These are phyloP conservation scores for Taphrina deformans DNA, from an alignment of 1,139 yeast genomes.

Conservation along the genomic window DNA sequence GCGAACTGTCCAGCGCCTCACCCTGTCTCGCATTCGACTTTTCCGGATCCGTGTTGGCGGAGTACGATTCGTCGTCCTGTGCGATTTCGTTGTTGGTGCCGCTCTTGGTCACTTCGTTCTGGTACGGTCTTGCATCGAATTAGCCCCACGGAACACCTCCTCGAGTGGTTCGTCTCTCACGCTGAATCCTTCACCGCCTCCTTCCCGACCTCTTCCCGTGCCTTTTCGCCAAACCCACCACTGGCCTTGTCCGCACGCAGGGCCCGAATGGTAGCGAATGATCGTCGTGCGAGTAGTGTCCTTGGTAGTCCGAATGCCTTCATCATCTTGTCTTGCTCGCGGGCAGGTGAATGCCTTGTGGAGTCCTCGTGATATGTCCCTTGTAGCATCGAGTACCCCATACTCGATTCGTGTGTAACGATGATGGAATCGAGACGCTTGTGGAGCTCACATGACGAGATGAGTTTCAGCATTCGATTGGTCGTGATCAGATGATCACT, in stretches of 20 bases:
- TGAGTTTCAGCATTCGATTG: background rate
- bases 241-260: conserved; percentile 13
- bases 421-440: conserved; percentile 5
- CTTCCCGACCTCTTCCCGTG: conserved; percentile 17
- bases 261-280: background rate
- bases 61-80: conserved; percentile 24
- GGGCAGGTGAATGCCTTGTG: too few species aligned
- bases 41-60: conserved; percentile 24
- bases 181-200: conserved; percentile 15
- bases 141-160: too few species aligned
- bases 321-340: background rate
- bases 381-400: background rate
- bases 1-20: conserved; percentile 29
- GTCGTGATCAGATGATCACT: too few species aligned
- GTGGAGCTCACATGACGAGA: conserved; percentile 4
- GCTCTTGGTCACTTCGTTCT: conserved; percentile 21
- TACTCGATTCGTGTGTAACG: conserved; percentile 1
- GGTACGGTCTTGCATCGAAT: conserved; percentile 7
- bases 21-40: conserved; percentile 10
- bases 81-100: conserved; percentile 25
- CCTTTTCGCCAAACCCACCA: conserved; percentile 28
- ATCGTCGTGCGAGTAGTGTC: background rate
- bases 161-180: background rate
- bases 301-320: conserved; percentile 2
- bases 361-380: too few species aligned